Conservation (phyloP, 352 stramenopile species). For the Pythium plurisporium region DNA sequence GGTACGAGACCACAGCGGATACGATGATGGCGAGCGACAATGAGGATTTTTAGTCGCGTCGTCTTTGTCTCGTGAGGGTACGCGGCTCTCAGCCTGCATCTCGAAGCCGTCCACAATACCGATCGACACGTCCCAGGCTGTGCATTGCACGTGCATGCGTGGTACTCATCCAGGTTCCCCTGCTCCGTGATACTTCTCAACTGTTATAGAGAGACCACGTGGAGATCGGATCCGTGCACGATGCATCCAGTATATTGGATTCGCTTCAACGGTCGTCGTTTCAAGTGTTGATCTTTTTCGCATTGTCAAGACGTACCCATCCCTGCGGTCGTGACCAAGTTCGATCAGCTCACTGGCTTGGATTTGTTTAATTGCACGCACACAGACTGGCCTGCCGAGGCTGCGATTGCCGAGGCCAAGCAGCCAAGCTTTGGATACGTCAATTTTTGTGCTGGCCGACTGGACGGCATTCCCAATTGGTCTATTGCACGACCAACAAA, state of each 20-base stretch:
- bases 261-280: conserved; percentile 10
- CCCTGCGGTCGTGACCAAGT: conserved; percentile 1
- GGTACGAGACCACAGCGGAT: too few relatives aligned
- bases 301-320: conserved; percentile 17
- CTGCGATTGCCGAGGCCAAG: neutral
- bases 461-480: neutral
- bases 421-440: conserved; percentile 3
- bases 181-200: conserved; percentile 20
- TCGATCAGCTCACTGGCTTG: conserved; percentile 5
- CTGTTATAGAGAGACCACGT: too few relatives aligned
- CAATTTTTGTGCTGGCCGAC: conserved; percentile 6
- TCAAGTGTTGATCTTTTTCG: conserved; percentile 6
- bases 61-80: neutral
- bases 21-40: too few relatives aligned
- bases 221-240: too few relatives aligned
- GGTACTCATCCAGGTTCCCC: neutral
- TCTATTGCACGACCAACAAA: neutral
- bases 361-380: conserved; percentile 22
- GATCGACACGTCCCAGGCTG: neutral
- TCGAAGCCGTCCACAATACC: neutral
- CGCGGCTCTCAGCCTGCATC: neutral
- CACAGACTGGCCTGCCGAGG: conserved; percentile 1
- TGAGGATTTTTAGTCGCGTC: too few relatives aligned
- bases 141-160: conserved; percentile 6
- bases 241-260: neutral